These are phyloP conservation scores for Hypoxylon sp. DNA, from an alignment of 2,329 filamentous ascomycete genomes.

Conservation along the genomic window DNA sequence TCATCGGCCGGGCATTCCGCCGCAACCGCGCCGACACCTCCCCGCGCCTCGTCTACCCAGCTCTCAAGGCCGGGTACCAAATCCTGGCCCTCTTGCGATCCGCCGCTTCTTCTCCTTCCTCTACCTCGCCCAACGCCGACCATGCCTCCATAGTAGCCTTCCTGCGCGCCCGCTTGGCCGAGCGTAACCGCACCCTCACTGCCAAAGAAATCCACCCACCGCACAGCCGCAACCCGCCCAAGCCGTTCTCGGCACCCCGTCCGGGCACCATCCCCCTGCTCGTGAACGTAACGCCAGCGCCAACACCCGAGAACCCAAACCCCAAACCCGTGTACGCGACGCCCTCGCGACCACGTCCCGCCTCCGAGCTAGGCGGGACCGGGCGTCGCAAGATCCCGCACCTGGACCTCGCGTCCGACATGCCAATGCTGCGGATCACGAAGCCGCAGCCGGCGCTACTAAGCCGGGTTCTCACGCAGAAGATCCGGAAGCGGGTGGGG, in stretches of 20 bases:
- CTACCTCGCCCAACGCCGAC: conserved; percentile 57
- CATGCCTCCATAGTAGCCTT: conserved; percentile 60
- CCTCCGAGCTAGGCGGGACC: conserved; percentile 63
- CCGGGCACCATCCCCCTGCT: conserved; percentile 53
- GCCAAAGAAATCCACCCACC: conserved; percentile 39
- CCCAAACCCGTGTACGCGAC: conserved; percentile 62
- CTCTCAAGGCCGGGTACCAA: conserved; percentile 76
- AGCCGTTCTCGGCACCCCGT: conserved; percentile 41
- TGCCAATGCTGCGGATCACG: conserved; percentile 76
- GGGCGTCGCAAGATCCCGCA: conserved; percentile 70
- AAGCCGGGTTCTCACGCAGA: conserved; percentile 69
- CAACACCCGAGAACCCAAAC: conserved; percentile 56
- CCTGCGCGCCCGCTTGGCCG: conserved; percentile 58
- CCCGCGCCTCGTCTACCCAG: conserved; percentile 71
- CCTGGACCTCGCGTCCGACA: conserved; percentile 67
- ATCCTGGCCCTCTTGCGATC: conserved; percentile 47
- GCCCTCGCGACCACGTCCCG: conserved; percentile 64
- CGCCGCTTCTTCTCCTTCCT: conserved; percentile 31
- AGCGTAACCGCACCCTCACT: conserved; percentile 49
- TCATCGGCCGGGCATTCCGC: conserved; percentile 74
- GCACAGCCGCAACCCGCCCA: conserved; percentile 38
- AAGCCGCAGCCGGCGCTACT: conserved; percentile 76
- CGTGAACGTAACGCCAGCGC: conserved; percentile 48
- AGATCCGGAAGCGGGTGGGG: conserved; percentile 61
- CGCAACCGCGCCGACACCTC: conserved; percentile 72